Evolutionary conservation across 1,284 basidiomycete genomes (phyloP).

Genomic region (Microbotryum scabiosae): DNA sequence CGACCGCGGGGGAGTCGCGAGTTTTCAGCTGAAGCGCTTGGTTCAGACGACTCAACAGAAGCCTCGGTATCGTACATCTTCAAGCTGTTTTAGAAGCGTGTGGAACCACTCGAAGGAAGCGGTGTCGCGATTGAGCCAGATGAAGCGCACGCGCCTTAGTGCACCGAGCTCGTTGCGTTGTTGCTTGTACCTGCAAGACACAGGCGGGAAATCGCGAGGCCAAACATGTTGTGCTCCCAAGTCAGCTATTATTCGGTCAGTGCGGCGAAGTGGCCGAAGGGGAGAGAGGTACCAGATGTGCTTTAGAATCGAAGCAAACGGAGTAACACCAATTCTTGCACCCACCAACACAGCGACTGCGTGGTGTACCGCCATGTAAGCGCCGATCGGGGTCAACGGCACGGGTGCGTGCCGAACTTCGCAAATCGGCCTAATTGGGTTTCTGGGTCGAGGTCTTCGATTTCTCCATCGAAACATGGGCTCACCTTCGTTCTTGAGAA

Average conservation of each 20-base stretch:
- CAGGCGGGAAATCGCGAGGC: too few species aligned
- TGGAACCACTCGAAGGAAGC: constrained; percentile 91
- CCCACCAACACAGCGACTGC: constrained; percentile 70
- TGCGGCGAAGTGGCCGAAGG: not conserved
- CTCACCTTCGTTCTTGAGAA: constrained; percentile 59
- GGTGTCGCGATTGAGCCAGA: constrained; percentile 51
- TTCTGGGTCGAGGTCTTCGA: too few species aligned
- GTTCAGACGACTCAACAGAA: not conserved
- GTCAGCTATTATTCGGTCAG: not conserved
- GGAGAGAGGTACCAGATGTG: constrained; percentile 60
- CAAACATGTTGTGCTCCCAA: too few species aligned
- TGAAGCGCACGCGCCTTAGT: constrained; percentile 76
- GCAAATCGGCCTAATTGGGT: too few species aligned
- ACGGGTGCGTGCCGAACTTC: too few species aligned
- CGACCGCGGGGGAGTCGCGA: not conserved
- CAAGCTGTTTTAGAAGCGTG: constrained; percentile 69
- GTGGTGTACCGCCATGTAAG: not conserved
- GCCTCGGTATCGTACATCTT: constrained; percentile 56
- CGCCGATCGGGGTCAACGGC: not conserved
- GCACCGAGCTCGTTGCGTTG: constrained; percentile 62
- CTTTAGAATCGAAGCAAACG: constrained; percentile 82
- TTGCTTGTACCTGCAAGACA: constrained; percentile 55
- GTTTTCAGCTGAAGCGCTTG: not conserved
- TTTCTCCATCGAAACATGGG: not conserved
- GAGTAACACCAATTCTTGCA: constrained; percentile 76